Conservation (phyloP, 2,329 filamentous ascomycete species). For the Venturia carpophila region DNA sequence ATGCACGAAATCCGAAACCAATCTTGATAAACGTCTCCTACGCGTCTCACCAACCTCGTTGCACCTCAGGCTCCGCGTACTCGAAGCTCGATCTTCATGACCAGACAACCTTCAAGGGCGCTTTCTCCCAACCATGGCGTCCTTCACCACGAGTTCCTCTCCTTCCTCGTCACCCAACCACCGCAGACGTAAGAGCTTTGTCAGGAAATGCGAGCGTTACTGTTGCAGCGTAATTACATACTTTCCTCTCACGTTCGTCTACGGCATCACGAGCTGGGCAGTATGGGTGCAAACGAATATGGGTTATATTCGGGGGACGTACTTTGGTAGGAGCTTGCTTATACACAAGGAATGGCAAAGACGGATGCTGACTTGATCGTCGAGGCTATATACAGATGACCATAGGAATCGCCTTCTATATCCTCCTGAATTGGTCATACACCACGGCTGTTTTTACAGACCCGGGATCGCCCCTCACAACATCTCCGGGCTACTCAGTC, state of each 20-base stretch:
- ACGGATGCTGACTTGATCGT: slow-evolving; percentile 24
- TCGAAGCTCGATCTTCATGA: background rate
- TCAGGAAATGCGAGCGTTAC: slow-evolving; percentile 53
- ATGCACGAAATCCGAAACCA: background rate
- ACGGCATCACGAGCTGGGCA: slow-evolving; percentile 85
- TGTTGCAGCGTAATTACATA: slow-evolving; percentile 75
- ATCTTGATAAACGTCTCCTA: background rate
- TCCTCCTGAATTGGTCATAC: slow-evolving; percentile 80
- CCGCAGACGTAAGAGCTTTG: slow-evolving; percentile 15
- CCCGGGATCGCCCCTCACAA: slow-evolving; percentile 58
- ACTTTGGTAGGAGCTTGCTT: slow-evolving; percentile 1
- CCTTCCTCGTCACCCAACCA: background rate
- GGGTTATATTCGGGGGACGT: slow-evolving; percentile 26
- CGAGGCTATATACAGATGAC: slow-evolving; percentile 47
- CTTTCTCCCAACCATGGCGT: background rate
- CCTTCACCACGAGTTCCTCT: slow-evolving; percentile 3
- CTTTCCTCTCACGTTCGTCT: slow-evolving; percentile 84
- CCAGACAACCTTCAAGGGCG: background rate
- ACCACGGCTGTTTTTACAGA: slow-evolving; percentile 88
- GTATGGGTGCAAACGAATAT: slow-evolving; percentile 78
- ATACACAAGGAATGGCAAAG: slow-evolving; percentile 12
- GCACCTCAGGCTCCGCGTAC: background rate
- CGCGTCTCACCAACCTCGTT: background rate
- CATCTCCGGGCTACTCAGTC: slow-evolving; percentile 55
- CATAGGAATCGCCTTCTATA: slow-evolving; percentile 63